These are phyloP conservation scores for Akanthomyces dipterigenus DNA, from an alignment of 2,329 filamentous ascomycete species.

Conservation along the genomic window DNA sequence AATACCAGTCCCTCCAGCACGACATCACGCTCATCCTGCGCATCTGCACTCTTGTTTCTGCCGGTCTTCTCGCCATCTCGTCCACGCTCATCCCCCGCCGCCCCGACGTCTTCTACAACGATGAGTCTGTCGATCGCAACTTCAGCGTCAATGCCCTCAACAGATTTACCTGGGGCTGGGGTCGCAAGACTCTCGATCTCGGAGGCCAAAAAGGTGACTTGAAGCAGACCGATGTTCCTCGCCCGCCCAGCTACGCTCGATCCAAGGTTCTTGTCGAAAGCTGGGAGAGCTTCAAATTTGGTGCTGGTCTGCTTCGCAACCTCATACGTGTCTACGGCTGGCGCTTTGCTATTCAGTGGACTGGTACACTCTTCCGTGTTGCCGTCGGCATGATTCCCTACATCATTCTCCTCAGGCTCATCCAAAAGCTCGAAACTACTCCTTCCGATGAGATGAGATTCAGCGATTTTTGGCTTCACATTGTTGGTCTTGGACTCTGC, in stretches of 20 bases:
- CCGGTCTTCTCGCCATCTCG: slow-evolving; percentile 38
- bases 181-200: slow-evolving; percentile 43
- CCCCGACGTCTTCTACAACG: slow-evolving; percentile 57
- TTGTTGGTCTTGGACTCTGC: slow-evolving; percentile 54
- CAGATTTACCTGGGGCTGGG: slow-evolving; percentile 63
- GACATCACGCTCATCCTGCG: slow-evolving; percentile 39
- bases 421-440: slow-evolving; percentile 56
- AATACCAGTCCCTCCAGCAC: slow-evolving; percentile 25
- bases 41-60: slow-evolving; percentile 37
- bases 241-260: slow-evolving; percentile 49
- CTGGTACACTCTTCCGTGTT: slow-evolving; percentile 46
- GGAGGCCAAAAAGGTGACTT: slow-evolving; percentile 54
- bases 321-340: slow-evolving; percentile 51
- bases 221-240: slow-evolving; percentile 55
- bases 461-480: slow-evolving; percentile 59
- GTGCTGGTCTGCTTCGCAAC: slow-evolving; percentile 51
- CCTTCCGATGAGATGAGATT: slow-evolving; percentile 36
- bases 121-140: slow-evolving; percentile 55
- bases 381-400: slow-evolving; percentile 64
- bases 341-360: slow-evolving; percentile 51
- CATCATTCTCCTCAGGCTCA: slow-evolving; percentile 58
- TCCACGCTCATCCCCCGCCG: slow-evolving; percentile 57
- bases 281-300: slow-evolving; percentile 42
- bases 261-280: slow-evolving; percentile 41
- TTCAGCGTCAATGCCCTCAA: slow-evolving; percentile 53